Percentiles rank a stretch among this genome's conserved stretches.
These are phyloP conservation scores for Chrysosporium queenslandicum DNA, from an alignment of 2,329 filamentous ascomycete genomes.

Conservation along the genomic window DNA sequence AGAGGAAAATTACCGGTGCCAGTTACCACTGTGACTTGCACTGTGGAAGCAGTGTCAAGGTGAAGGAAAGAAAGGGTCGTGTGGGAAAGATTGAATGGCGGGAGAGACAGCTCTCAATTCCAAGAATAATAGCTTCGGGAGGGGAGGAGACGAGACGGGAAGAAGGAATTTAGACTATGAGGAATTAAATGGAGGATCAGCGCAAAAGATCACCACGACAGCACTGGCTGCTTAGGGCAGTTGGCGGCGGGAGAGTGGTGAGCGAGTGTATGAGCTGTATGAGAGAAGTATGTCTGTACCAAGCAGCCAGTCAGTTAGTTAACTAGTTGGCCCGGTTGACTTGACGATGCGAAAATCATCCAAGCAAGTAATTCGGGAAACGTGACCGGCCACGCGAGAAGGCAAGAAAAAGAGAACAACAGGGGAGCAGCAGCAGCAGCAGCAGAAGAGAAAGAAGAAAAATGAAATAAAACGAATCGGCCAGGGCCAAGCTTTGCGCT, in stretches of 20 bases:
- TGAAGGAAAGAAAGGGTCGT: neutral
- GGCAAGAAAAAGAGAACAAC: no score
- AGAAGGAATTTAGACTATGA: neutral
- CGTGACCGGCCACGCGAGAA: conserved; percentile 6
- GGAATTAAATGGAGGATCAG: neutral
- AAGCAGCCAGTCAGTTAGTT: no score
- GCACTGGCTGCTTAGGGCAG: no score
- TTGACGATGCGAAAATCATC: no score
- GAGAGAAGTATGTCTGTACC: no score
- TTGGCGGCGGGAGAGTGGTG: no score
- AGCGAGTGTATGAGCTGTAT: no score
- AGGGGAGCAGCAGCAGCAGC: no score
- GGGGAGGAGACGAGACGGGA: neutral
- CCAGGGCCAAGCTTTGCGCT: neutral
- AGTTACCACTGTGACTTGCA: neutral
- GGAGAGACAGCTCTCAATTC: no score
- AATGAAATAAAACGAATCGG: neutral
- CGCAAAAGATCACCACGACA: neutral
- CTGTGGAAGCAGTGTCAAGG: no score
- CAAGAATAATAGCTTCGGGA: neutral
- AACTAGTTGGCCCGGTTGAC: no score
- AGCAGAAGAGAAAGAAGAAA: neutral
- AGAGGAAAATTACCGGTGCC: no score
- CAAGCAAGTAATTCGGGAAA: neutral
- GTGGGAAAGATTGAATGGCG: neutral